Conservation (phyloP, 1,284 basidiomycete genomes). For the Phylloboletellus chloephorus region DNA sequence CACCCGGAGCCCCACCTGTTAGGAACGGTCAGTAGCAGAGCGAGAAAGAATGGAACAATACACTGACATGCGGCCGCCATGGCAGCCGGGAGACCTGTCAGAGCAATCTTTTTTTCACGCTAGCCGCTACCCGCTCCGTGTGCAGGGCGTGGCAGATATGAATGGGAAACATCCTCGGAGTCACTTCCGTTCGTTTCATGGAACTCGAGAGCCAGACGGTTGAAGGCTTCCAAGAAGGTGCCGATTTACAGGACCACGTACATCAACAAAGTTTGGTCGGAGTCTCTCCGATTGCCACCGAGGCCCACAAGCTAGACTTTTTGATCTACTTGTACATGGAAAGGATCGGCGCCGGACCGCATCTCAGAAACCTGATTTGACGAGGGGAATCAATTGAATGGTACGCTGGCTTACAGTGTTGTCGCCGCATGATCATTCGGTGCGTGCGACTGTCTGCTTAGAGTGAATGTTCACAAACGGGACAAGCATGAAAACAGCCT, state of each 20-base stretch:
- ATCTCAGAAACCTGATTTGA: too few species aligned
- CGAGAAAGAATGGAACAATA: neutral
- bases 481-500: constrained; percentile 4
- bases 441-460: too few species aligned
- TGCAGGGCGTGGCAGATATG: constrained; percentile 1
- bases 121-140: constrained; percentile 5
- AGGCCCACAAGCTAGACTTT: too few species aligned
- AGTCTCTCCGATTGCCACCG: neutral
- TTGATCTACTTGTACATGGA: too few species aligned
- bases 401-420: neutral
- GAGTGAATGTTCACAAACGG: too few species aligned
- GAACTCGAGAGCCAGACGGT: neutral
- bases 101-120: constrained; percentile 5
- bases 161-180: constrained; percentile 6
- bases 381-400: neutral
- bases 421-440: neutral
- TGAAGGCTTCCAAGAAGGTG: too few species aligned
- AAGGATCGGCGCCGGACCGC: too few species aligned
- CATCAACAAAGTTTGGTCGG: constrained; percentile 13
- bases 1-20: neutral
- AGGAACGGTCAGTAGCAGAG: neutral
- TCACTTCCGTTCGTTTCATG: neutral
- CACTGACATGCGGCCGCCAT: constrained; percentile 3
- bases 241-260: constrained; percentile 21
- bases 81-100: constrained; percentile 9